Percentiles rank a stretch among this genome's conserved stretches.
Conservation (phyloP, 208 protist genomes). For the Leishmania lainsoni region DNA sequence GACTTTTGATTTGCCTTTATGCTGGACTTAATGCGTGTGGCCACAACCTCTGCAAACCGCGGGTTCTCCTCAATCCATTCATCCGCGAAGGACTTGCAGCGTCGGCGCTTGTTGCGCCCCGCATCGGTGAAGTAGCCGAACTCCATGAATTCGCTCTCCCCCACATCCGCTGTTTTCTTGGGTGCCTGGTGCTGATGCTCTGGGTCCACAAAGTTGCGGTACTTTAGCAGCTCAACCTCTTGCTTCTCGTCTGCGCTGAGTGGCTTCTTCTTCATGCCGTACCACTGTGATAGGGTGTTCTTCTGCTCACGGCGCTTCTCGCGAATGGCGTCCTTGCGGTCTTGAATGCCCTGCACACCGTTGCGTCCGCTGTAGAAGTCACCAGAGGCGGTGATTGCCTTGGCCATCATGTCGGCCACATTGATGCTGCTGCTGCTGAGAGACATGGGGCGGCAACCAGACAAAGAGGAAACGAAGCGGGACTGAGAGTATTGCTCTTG, state of each 20-base stretch:
- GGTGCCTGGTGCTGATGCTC: slow-evolving; percentile 79
- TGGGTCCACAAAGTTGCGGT: slow-evolving; percentile 87
- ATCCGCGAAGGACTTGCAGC: slow-evolving; percentile 87
- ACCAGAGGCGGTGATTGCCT: slow-evolving; percentile 74
- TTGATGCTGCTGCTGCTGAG: slow-evolving; percentile 5
- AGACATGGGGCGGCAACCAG: neutral
- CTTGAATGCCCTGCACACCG: slow-evolving; percentile 68
- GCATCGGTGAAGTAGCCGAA: slow-evolving; percentile 84
- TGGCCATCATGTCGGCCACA: slow-evolving; percentile 83
- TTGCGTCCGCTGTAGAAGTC: slow-evolving; percentile 68
- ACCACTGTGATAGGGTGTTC: slow-evolving; percentile 87
- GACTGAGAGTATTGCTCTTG: neutral
- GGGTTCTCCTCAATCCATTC: slow-evolving; percentile 90
- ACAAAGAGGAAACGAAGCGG: neutral
- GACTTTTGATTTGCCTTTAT: slow-evolving; percentile 75
- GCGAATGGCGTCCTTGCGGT: slow-evolving; percentile 74
- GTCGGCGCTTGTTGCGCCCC: slow-evolving; percentile 74
- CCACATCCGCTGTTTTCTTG: slow-evolving; percentile 54
- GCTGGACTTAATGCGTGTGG: slow-evolving; percentile 76
- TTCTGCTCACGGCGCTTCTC: slow-evolving; percentile 66
- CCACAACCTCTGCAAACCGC: slow-evolving; percentile 70
- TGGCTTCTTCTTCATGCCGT: slow-evolving; percentile 76
- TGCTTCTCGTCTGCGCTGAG: slow-evolving; percentile 61
- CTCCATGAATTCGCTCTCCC: slow-evolving; percentile 79
- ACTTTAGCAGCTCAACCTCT: slow-evolving; percentile 87